Conservation (phyloP, 352 stramenopile genomes). For the Phytophthora sp. region DNA sequence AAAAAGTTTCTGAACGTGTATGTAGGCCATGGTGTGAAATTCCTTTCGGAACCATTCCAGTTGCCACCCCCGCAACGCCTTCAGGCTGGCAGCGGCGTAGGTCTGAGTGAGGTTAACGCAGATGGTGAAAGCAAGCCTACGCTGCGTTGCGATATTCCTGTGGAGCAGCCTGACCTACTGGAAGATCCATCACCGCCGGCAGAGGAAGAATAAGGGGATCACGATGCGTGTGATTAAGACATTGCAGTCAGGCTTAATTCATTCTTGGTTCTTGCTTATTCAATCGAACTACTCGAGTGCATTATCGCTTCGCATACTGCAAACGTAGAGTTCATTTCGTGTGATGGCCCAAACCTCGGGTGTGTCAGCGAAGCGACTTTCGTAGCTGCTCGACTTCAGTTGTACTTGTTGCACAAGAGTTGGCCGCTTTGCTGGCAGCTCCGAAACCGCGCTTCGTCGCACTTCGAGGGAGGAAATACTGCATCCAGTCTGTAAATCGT, state of each 20-base stretch:
- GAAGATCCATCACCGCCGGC: conserved; percentile 77
- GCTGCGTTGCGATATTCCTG: conserved; percentile 61
- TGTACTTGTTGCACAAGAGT: conserved; percentile 48
- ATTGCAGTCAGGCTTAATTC: conserved; percentile 4
- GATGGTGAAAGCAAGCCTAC: conserved; percentile 45
- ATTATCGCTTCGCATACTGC: conserved; percentile 16
- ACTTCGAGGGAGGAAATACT: conserved; percentile 28
- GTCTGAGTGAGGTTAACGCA: conserved; percentile 34
- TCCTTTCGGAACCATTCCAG: conserved; percentile 64
- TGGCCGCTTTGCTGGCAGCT: conserved; percentile 2
- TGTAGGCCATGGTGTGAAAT: conserved; percentile 86
- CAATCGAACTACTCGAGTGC: conserved; percentile 2
- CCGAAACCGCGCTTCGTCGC: not conserved
- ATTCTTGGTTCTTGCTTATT: conserved; percentile 4
- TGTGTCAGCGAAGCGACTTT: conserved; percentile 12
- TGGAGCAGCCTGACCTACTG: conserved; percentile 77
- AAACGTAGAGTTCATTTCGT: conserved; percentile 44
- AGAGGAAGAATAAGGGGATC: conserved; percentile 49
- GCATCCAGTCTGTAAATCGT: conserved; percentile 30
- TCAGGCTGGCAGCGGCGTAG: conserved; percentile 57
- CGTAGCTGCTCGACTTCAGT: conserved; percentile 13
- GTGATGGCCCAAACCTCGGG: conserved; percentile 52
- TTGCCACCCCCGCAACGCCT: conserved; percentile 55
- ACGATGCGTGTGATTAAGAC: too few species aligned
- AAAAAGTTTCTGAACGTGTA: conserved; percentile 93